Conservation (phyloP, 2,329 filamentous ascomycete species). For the Bimuria novae-zelandiae region DNA sequence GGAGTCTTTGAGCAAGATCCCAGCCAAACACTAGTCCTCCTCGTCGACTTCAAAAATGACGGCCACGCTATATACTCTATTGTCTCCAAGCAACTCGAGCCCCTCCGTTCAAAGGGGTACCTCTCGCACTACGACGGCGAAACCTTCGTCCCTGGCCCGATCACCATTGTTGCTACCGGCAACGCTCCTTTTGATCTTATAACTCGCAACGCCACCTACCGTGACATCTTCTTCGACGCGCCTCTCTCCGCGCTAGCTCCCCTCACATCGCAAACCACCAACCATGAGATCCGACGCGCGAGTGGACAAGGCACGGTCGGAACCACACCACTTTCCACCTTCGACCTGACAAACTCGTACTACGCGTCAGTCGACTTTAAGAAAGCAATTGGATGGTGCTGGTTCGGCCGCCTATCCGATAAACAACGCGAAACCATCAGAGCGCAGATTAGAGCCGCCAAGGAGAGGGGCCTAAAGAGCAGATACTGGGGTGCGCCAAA, state of each 20-base stretch:
- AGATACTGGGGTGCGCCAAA: slow-evolving; percentile 62
- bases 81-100: slow-evolving; percentile 49
- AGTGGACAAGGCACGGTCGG: slow-evolving; percentile 54
- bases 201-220: slow-evolving; percentile 50
- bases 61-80: slow-evolving; percentile 44
- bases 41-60: slow-evolving; percentile 57
- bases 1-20: slow-evolving; percentile 59
- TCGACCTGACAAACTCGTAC: slow-evolving; percentile 62
- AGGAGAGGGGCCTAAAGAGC: slow-evolving; percentile 57
- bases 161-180: slow-evolving; percentile 60
- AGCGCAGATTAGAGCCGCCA: slow-evolving; percentile 58
- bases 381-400: slow-evolving; percentile 57
- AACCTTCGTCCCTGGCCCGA: slow-evolving; percentile 46
- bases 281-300: slow-evolving; percentile 1
- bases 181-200: slow-evolving; percentile 57
- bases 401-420: slow-evolving; percentile 53
- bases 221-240: slow-evolving; percentile 62
- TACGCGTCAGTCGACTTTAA: slow-evolving; percentile 67
- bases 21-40: slow-evolving; percentile 54
- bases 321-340: slow-evolving; percentile 40
- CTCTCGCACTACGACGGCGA: slow-evolving; percentile 57
- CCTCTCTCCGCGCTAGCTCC: slow-evolving; percentile 38
- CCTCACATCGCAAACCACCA: background rate
- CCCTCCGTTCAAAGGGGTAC: slow-evolving; percentile 55
- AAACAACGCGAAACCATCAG: slow-evolving; percentile 54